Base-by-base conservation (phyloP, 805 yeast genomes). In the Scheffersomyces amazonensis region DNA sequence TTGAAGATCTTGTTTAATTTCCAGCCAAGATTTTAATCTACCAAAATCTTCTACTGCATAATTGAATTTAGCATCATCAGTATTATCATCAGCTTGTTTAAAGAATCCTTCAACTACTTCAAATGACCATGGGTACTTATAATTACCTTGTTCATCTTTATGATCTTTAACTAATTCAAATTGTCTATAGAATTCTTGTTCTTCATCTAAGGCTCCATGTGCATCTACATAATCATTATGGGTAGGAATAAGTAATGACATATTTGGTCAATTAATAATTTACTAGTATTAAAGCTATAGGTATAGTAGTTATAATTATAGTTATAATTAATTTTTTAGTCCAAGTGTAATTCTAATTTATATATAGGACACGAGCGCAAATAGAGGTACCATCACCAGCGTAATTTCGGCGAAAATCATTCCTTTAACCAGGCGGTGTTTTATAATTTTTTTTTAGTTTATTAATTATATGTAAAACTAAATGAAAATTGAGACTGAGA, bases 101-200 rank as follows among this genome's bases (percentile, higher is more conserved):
- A 77, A 77, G 38, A 75, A 71, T 0, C 80, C 81, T 0, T 54
- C 58, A 4, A 75, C 77, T 8, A 65, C 64, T 45, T 72, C 75
- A 47, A 75, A 76, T 8, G 44, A 49, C 78, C 79, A 76, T 1
- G 71, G 71, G 35, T 54, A 57, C n/a, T 37, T 37, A 30, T 40
- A 48, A 10, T 57, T 46, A 1, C 57, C 50, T 7, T 37, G 32
- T 9, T 31, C 25, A 31, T 62, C 62, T 33, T 45, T 48, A 32
- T 54, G 44, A 8, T 46, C 23, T 25, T 44, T 34, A 6, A 28
- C 21, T 17, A 46, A 31, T 21, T 43, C 29, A 21, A 43, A 43
- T 2, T 39, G 24, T 16, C 43, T 34, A 12, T 36, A 40, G 32
- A 48, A 54, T 8, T 46, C 27, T 16, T 34, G 18, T 36, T 52